Percentiles rank a stretch among this genome's conserved stretches.
Evolutionary conservation across 768 basidiomycete species (phyloP).

Genomic region (Lactarius deliciosus): DNA sequence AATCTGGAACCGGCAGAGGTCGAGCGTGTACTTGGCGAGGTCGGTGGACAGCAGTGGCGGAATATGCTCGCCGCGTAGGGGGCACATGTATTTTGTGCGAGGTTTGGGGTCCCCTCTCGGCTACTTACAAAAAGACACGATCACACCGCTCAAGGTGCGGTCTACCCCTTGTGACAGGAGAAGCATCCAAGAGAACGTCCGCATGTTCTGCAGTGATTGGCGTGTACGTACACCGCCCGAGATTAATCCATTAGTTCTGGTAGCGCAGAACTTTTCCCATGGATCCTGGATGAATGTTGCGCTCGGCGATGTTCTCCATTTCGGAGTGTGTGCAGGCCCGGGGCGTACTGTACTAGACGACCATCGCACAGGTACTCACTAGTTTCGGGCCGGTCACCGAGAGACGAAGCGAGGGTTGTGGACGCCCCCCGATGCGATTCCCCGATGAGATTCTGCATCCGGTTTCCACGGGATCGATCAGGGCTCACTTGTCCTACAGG

Average conservation of each 20-base stretch:
- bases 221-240: slow-evolving; percentile 8
- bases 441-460: background rate
- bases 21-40: slow-evolving; percentile 79
- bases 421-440: background rate
- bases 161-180: slow-evolving; percentile 7
- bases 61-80: slow-evolving; percentile 40
- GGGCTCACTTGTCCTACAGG: background rate
- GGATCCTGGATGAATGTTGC: background rate
- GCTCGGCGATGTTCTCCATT: background rate
- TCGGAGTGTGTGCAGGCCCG: background rate
- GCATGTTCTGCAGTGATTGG: background rate
- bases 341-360: background rate
- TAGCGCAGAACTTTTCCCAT: background rate
- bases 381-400: background rate
- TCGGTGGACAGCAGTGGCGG: slow-evolving; percentile 71
- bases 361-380: background rate
- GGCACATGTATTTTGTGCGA: background rate
- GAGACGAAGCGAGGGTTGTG: background rate
- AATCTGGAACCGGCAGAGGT: slow-evolving; percentile 84
- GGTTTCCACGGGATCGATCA: background rate
- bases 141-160: background rate
- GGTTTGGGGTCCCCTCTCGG: background rate
- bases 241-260: background rate
- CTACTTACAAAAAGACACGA: background rate
- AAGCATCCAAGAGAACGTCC: slow-evolving; percentile 3